Base-by-base conservation (phyloP, 495 filamentous ascomycete genomes). In the Podospora didyma region DNA sequence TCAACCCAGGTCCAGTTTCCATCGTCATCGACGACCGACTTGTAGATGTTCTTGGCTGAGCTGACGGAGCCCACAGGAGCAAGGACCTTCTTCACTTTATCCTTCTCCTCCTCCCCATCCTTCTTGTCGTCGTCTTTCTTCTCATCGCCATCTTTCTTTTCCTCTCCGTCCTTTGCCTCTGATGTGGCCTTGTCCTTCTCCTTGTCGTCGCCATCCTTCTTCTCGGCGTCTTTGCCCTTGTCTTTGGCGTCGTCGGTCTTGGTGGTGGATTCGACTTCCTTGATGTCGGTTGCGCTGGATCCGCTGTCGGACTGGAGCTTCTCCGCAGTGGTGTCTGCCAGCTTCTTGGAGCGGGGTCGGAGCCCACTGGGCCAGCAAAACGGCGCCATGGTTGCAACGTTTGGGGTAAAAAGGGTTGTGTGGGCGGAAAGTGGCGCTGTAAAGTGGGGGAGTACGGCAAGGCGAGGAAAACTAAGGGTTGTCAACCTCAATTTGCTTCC, bases 1-100 rank as follows among this genome's bases (percentile, higher is more conserved):
- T 71, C 69, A 11, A 66, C 62, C 67, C 67, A 70, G 7, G 72
- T 72, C 73, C 73, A 76, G 54, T 69, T 65, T 16, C 65, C 65
- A 16, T 70, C 62, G 10, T 66, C 65, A 56, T 70, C 65, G 7
- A 57, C 51, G 21, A 65, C 49, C 31, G 63, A 66, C 50, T 64
- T 67, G 64, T 74, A 74, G 56, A 74, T 70, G 60, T 71, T 67
- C 55, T 71, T 72, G 58, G 60, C 46, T 34, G 63, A 58, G 62
- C 63, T 67, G 23, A 72, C 62, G 31, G 69, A 69, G 4, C 72
- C 72, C 14, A 63, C 60, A 4, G 51, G 26, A 2, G 59, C 46
- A 16, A 54, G 24, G 28, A 37, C 46, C 53, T 59, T 53, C 52
- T 62, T 60, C 51, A n/a, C n/a, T n/a, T n/a, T n/a, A n/a, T 50